Evolutionary conservation across 2,329 filamentous ascomycete genomes (phyloP).

Genomic region (Pseudocercospora musae): DNA sequence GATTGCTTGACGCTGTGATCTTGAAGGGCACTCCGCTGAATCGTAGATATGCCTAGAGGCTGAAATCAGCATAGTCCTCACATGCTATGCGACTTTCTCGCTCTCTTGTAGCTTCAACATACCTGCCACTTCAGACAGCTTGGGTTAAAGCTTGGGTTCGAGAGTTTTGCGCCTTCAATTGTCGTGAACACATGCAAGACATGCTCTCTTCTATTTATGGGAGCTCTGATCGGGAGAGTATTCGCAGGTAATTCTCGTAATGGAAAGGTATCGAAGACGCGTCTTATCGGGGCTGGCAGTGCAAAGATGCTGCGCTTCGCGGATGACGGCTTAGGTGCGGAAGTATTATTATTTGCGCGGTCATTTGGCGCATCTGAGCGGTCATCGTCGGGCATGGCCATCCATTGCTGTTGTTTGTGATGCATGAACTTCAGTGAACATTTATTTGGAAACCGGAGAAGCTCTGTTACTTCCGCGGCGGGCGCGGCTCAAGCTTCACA

Average conservation of each 20-base stretch:
- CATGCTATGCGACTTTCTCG: not conserved
- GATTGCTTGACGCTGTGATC: constrained; percentile 75
- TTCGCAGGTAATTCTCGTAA: constrained; percentile 72
- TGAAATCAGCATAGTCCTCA: not conserved
- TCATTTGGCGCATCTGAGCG: not conserved
- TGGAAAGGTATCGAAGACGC: constrained; percentile 81
- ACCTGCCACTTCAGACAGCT: constrained; percentile 97
- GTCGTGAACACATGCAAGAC: constrained; percentile 75
- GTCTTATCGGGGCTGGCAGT: constrained; percentile 72
- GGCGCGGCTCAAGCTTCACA: not conserved
- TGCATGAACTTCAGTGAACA: not conserved
- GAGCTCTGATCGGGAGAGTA: constrained; percentile 64
- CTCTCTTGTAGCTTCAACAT: constrained; percentile 30
- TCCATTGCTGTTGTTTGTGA: not conserved
- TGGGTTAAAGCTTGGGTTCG: constrained; percentile 80
- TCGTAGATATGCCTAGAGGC: constrained; percentile 71
- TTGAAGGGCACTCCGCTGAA: constrained; percentile 68
- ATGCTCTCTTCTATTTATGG: constrained; percentile 47
- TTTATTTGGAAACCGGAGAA: not conserved
- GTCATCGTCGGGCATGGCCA: constrained; percentile 3
- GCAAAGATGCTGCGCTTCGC: constrained; percentile 40
- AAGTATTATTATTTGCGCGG: not conserved
- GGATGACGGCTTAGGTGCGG: not conserved
- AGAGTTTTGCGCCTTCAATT: constrained; percentile 57
- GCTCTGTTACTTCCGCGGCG: not conserved